phyloP scores from a whole-genome alignment of 2,329 filamentous ascomycete species.

The Alternaria tenuissima region DNA sequence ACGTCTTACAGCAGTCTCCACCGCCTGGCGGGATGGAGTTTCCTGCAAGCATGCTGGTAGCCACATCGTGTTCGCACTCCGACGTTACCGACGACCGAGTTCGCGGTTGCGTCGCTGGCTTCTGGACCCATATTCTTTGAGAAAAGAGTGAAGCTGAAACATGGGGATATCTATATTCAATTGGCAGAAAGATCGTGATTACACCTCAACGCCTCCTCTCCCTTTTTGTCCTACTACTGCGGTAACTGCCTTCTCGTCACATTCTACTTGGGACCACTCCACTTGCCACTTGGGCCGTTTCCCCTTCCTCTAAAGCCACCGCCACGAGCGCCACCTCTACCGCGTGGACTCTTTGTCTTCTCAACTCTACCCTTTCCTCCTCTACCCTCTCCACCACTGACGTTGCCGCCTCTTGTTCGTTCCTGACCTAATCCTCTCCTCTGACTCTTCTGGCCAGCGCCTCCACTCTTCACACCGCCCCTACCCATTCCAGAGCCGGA shows the following conservation, averaged over 20 bases:
- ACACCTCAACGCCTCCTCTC: conserved; percentile 4
- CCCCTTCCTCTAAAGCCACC: conserved; percentile 20
- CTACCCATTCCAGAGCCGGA: conserved; percentile 42
- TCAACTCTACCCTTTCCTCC: conserved; percentile 25
- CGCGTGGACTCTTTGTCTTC: conserved; percentile 16
- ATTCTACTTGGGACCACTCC: conserved; percentile 18
- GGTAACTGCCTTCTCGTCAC: neutral
- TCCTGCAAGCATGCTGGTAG: neutral
- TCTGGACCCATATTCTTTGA: neutral
- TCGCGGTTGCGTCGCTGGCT: neutral
- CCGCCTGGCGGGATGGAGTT: neutral
- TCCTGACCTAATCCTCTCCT: conserved; percentile 49
- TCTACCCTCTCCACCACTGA: conserved; percentile 27
- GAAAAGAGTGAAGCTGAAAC: neutral
- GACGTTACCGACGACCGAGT: neutral
- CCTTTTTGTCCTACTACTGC: conserved; percentile 8
- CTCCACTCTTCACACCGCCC: conserved; percentile 32
- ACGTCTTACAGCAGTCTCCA: neutral
- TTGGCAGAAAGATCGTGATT: neutral
- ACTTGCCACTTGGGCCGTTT: conserved; percentile 11
- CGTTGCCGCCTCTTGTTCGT: conserved; percentile 43
- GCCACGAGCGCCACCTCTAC: conserved; percentile 19
- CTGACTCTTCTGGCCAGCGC: conserved; percentile 32
- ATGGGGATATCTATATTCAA: neutral
- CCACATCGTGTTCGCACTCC: neutral